phyloP scores from a whole-genome alignment of 139 green algal genomes.

The Pseudopediastrum boryanum region DNA sequence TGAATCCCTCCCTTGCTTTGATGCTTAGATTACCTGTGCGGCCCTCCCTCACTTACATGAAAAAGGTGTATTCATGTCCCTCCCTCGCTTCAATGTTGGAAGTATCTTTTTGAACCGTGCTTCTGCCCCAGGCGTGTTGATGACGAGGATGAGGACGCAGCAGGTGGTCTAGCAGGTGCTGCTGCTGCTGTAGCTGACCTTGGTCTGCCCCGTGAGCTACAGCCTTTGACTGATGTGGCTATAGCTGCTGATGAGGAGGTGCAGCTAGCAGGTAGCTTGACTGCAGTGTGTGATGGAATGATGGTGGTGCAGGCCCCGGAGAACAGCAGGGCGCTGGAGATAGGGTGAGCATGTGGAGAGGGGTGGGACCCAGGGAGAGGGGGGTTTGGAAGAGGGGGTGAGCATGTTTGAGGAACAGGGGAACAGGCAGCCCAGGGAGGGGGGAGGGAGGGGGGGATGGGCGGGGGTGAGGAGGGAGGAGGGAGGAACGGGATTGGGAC shows the following conservation, averaged over 20 bases:
- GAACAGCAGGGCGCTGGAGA: slow-evolving; percentile 44
- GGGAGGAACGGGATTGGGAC: background rate
- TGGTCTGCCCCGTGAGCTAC: slow-evolving; percentile 15
- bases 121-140: slow-evolving; percentile 14
- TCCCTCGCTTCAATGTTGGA: background rate
- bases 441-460: background rate
- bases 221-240: slow-evolving; percentile 19
- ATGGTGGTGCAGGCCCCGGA: slow-evolving; percentile 55
- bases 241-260: slow-evolving; percentile 33
- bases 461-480: background rate
- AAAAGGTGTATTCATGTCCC: background rate
- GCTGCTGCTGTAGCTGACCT: slow-evolving; percentile 23
- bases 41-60: background rate
- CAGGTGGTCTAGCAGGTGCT: background rate
- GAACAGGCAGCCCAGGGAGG: background rate
- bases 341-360: slow-evolving; percentile 34
- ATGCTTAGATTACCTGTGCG: background rate
- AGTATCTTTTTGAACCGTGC: background rate
- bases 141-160: slow-evolving; percentile 13
- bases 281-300: slow-evolving; percentile 56
- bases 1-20: too few species aligned
- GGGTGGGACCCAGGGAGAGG: too few species aligned
- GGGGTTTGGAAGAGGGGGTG: too few species aligned
- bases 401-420: background rate
- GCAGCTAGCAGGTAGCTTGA: slow-evolving; percentile 43